Percentiles rank a stretch among this genome's conserved stretches.
These are phyloP conservation scores for Tulasnella sp. DNA, from an alignment of 768 basidiomycete genomes.

Conservation along the genomic window DNA sequence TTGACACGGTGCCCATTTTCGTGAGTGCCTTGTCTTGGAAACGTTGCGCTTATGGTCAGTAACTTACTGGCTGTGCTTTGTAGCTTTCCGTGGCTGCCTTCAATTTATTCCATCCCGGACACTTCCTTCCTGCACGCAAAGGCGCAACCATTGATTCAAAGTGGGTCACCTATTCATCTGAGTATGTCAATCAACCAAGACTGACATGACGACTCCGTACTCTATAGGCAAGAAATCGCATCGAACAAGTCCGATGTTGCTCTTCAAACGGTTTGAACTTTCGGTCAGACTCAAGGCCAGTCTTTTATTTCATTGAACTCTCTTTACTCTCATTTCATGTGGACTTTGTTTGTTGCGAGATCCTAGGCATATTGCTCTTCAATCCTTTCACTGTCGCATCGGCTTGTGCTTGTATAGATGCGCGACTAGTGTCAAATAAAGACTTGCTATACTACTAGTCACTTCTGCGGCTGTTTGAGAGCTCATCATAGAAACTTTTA, in stretches of 20 bases:
- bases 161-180: background rate
- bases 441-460: too few species aligned
- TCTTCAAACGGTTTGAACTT: background rate
- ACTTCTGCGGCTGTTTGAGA: too few species aligned
- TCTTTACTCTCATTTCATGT: too few species aligned
- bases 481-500: too few species aligned
- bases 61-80: background rate
- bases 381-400: too few species aligned
- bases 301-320: too few species aligned
- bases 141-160: conserved; percentile 11
- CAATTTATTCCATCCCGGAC: conserved; percentile 7
- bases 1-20: conserved; percentile 13
- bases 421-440: too few species aligned
- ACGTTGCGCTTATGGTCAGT: background rate
- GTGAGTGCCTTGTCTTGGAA: background rate
- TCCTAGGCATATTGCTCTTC: too few species aligned
- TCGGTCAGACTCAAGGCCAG: background rate
- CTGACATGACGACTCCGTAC: background rate
- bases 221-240: background rate
- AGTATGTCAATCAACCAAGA: background rate
- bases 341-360: too few species aligned
- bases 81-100: background rate
- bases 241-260: background rate
- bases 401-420: too few species aligned
- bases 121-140: conserved; percentile 12